Conservation (phyloP, 208 protist genomes). For the Acanthamoeba lenticulata region DNA sequence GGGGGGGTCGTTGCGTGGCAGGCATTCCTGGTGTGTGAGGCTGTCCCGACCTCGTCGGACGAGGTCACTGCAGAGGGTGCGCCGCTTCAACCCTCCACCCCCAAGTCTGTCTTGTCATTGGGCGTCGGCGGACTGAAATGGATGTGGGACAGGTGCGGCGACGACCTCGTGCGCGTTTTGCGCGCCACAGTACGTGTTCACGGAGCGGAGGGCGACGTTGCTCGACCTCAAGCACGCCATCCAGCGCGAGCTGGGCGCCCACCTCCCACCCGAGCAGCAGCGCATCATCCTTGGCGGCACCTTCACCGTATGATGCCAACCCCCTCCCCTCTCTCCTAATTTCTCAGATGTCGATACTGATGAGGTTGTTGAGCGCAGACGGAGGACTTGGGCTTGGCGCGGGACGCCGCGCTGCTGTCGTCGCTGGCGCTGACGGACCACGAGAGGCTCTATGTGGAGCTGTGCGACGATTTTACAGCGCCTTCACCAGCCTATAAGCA, state of each 20-base stretch:
- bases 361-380: background rate
- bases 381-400: background rate
- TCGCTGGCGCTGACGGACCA: background rate
- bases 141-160: background rate
- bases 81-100: too few species aligned
- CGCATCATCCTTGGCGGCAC: background rate
- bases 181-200: background rate
- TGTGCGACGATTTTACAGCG: background rate
- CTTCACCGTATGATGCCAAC: background rate
- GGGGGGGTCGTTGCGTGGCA: too few species aligned
- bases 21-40: background rate
- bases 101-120: too few species aligned
- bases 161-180: background rate
- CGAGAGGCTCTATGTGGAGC: background rate
- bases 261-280: background rate
- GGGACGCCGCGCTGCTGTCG: background rate
- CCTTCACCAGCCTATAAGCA: background rate
- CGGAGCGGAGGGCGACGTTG: background rate
- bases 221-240: slow-evolving; percentile 23
- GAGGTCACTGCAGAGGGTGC: too few species aligned
- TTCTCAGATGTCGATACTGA: too few species aligned
- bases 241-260: background rate
- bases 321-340: too few species aligned
- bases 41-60: background rate
- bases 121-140: too few species aligned